phyloP scores from a whole-genome alignment of 139 green algal genomes.

The Diplosphaera chodatii region DNA sequence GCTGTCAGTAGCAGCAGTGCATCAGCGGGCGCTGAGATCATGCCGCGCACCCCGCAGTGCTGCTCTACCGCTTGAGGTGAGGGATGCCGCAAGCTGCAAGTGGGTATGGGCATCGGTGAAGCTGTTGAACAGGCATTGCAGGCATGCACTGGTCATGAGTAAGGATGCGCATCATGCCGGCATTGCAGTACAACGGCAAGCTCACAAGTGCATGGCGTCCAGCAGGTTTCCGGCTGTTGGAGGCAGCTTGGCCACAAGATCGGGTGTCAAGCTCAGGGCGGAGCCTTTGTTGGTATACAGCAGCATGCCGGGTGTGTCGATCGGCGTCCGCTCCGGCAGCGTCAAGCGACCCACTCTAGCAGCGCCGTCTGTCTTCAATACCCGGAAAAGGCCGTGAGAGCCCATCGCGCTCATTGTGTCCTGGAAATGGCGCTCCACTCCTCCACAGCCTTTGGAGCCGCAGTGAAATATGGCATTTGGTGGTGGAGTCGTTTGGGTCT shows the following conservation, averaged over 20 bases:
- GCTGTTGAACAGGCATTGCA: too few species aligned
- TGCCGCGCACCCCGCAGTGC: conserved; percentile 11
- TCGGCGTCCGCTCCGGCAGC: not conserved
- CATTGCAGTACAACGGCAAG: too few species aligned
- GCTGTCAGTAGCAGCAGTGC: conserved; percentile 37
- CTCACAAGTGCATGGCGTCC: conserved; percentile 54
- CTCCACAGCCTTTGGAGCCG: too few species aligned
- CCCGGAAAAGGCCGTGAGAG: not conserved
- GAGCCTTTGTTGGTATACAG: conserved; percentile 47
- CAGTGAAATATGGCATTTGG: too few species aligned
- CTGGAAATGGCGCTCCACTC: too few species aligned
- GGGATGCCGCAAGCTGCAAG: conserved; percentile 46
- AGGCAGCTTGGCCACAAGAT: conserved; percentile 43
- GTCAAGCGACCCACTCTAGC: conserved; percentile 12
- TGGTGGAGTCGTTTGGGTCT: too few species aligned
- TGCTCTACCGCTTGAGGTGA: conserved; percentile 24
- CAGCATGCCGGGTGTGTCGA: conserved; percentile 43
- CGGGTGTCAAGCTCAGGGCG: conserved; percentile 42
- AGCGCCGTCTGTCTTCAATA: conserved; percentile 1
- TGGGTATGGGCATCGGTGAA: too few species aligned
- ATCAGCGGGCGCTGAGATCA: conserved; percentile 36
- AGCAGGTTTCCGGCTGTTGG: conserved; percentile 28
- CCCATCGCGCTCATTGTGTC: not conserved
- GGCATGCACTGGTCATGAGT: too few species aligned
- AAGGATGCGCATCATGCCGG: too few species aligned